Conservation (phyloP, 1,284 basidiomycete species). For the Ceratobasidium theobromae region DNA sequence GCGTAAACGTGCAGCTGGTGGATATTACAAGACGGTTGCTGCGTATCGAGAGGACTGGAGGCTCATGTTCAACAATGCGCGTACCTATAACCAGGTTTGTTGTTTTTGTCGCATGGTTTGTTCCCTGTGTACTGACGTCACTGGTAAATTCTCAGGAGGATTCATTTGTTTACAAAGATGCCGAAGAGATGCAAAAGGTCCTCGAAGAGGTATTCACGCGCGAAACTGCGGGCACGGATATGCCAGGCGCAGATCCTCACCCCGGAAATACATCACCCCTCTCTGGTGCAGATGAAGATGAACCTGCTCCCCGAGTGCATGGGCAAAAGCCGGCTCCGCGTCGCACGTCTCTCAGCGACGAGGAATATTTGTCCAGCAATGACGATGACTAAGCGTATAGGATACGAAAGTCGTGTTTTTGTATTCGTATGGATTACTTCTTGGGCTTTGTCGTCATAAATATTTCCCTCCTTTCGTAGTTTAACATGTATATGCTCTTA, state of each 20-base stretch:
- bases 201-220: slow-evolving; percentile 57
- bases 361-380: slow-evolving; percentile 19
- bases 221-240: slow-evolving; percentile 33
- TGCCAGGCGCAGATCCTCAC: slow-evolving; percentile 33
- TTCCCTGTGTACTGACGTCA: not conserved
- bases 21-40: slow-evolving; percentile 74
- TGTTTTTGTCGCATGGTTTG: not conserved
- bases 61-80: slow-evolving; percentile 92
- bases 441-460: slow-evolving; percentile 1
- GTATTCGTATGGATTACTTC: slow-evolving; percentile 1
- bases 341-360: slow-evolving; percentile 23
- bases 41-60: slow-evolving; percentile 79
- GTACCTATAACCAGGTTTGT: slow-evolving; percentile 66
- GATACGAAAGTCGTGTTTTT: not conserved
- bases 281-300: slow-evolving; percentile 16
- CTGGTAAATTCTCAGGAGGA: slow-evolving; percentile 56
- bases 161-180: slow-evolving; percentile 92
- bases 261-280: slow-evolving; percentile 20
- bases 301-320: slow-evolving; percentile 13
- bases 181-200: slow-evolving; percentile 86
- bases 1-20: slow-evolving; percentile 75
- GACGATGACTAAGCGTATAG: slow-evolving; percentile 6
- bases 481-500: slow-evolving; percentile 5
- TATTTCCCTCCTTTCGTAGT: not conserved
- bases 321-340: slow-evolving; percentile 1